A percentile compares a stretch with the other conserved stretches of the same genome.
These are phyloP conservation scores for Quercus berberidifolia DNA, from an alignment of 306 rosid genomes.

Conservation along the genomic window DNA sequence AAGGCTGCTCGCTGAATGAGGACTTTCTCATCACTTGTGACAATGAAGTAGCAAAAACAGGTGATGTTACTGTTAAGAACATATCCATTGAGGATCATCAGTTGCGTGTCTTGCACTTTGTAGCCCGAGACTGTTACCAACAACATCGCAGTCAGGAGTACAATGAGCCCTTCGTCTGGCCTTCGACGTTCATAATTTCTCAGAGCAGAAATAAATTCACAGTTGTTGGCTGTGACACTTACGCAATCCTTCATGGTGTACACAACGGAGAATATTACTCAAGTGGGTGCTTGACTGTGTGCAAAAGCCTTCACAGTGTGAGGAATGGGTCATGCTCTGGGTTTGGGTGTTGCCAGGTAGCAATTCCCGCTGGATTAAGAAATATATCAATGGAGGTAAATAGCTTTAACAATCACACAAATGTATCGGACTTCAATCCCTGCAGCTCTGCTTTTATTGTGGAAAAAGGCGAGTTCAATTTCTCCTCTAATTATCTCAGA, in stretches of 20 bases:
- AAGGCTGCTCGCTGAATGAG: neutral
- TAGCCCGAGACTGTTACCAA: neutral
- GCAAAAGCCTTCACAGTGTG: neutral
- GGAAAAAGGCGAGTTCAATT: neutral
- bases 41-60: neutral
- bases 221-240: conserved; percentile 25
- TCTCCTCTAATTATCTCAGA: neutral
- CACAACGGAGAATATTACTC: neutral
- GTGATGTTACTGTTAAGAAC: neutral
- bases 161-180: rapidly evolving
- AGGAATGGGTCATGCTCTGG: conserved; percentile 1
- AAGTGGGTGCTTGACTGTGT: conserved; percentile 11
- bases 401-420: neutral
- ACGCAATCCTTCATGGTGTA: neutral
- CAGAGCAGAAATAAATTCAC: conserved; percentile 17
- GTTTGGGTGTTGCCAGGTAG: conserved; percentile 20
- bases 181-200: neutral
- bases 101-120: neutral
- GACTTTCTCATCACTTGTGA: conserved; percentile 18
- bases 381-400: neutral
- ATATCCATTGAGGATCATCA: conserved; percentile 15
- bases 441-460: conserved; percentile 24
- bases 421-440: neutral
- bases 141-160: neutral
- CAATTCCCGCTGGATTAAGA: neutral